A percentile compares a stretch with the other conserved stretches of the same genome.
Evolutionary conservation across 176 grass and related monocot species (phyloP).

Genomic region (Rhynchospora pubera): DNA sequence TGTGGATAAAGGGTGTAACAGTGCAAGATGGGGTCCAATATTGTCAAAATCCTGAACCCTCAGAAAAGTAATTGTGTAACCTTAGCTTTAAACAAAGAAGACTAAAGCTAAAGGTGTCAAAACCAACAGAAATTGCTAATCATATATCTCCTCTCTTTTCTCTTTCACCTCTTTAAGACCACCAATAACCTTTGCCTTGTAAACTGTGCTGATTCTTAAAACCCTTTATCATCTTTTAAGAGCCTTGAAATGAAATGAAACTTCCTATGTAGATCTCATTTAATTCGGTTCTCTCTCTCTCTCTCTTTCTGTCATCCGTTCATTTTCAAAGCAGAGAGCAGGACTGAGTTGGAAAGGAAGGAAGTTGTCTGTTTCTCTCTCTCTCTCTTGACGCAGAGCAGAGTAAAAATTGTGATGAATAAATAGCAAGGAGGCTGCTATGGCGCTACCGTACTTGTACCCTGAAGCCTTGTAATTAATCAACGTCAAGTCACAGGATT

Average conservation of each 20-base stretch:
- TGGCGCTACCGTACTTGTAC: background rate
- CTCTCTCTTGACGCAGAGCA: background rate
- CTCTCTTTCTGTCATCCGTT: background rate
- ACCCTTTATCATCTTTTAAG: background rate
- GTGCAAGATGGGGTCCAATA: background rate
- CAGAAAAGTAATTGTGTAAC: conserved; percentile 14
- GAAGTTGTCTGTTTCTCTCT: background rate
- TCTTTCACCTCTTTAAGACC: conserved; percentile 18
- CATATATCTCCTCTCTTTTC: background rate
- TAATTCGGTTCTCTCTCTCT: background rate
- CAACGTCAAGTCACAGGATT: too few relatives aligned
- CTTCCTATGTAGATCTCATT: conserved; percentile 33
- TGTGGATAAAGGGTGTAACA: background rate
- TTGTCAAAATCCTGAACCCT: background rate
- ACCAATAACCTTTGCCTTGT: conserved; percentile 17
- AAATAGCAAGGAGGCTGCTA: background rate
- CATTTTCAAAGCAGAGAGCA: conserved; percentile 23
- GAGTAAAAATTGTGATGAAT: background rate
- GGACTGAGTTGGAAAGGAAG: conserved; percentile 13
- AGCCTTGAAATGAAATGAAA: conserved; percentile 16
- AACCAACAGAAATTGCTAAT: background rate
- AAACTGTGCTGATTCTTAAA: background rate
- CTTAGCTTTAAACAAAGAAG: conserved; percentile 29
- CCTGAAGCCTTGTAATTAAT: background rate
- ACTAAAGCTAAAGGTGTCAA: conserved; percentile 29